Base-by-base conservation (phyloP, 1,284 basidiomycete species). In the Grifola frondosa region DNA sequence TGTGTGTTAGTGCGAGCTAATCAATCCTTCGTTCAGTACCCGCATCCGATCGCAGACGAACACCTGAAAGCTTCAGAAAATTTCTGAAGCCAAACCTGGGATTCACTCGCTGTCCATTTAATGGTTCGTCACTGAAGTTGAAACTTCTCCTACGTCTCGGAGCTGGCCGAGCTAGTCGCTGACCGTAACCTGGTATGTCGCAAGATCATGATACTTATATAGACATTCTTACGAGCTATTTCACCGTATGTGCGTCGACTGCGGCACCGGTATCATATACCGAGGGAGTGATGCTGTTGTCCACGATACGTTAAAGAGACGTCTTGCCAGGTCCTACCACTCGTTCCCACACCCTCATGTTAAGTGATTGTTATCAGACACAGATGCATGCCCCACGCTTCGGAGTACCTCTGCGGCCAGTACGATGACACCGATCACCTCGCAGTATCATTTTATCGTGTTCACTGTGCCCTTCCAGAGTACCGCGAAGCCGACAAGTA, bases 221-320 rank as follows among this genome's bases (percentile, higher is more conserved):
- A 29, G 9, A 13, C 16, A 10, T 6, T 12, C 15, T 7, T 17
- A 29, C 8, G 34, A 92, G 90, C 96, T 96, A 0, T 99, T 98
- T 75, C 84, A 96, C n/a, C 80, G 94, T 17, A 67, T 99, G 15
- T 97, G 93, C 54, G 81, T 88, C 5, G 72, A 79, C 26, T 86
- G 91, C 48, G 96, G 96, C 6, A 91, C 88, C 1, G 93, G 97
- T 53, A 97, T 99, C 57, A 97, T 93, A 11, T 94, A 91, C 52
- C 92, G 92, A 25, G 96, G 98, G 69, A 98, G 90, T 87, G n/a
- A n/a, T n/a, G n/a, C n/a, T n/a, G n/a, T n/a, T n/a, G n/a, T n/a
- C n/a, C n/a, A n/a, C n/a, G n/a, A n/a, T n/a, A n/a, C n/a, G n/a
- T n/a, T n/a, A n/a, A n/a, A n/a, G n/a, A n/a, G n/a, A n/a, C n/a